A percentile compares a stretch with the other conserved stretches of the same genome.
Conservation (phyloP, 148 eudicot species). For the Heliamphora exappendiculata region DNA sequence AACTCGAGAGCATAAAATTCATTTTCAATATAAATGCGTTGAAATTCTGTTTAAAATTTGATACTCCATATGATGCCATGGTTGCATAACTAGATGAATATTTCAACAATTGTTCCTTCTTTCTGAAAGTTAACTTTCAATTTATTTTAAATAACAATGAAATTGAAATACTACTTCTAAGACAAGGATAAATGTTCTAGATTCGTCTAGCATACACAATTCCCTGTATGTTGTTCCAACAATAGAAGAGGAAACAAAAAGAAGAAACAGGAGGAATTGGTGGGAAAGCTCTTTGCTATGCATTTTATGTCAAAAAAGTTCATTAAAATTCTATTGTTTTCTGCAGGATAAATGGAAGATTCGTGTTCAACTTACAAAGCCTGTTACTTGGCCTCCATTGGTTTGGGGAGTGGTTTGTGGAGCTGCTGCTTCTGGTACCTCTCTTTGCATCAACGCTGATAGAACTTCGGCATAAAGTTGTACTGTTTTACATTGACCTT, state of each 20-base stretch:
- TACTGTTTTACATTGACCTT: background rate
- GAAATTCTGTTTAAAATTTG: background rate
- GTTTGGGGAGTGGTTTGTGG: conserved; percentile 99
- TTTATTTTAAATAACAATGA: background rate
- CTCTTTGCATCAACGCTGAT: background rate
- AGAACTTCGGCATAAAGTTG: background rate
- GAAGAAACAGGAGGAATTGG: background rate
- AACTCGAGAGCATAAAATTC: background rate
- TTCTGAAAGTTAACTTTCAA: background rate
- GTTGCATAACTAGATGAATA: background rate
- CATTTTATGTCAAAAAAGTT: background rate
- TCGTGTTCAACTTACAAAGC: conserved; percentile 93
- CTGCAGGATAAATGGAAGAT: conserved; percentile 89
- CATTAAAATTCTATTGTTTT: background rate
- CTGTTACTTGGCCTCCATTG: conserved; percentile 98
- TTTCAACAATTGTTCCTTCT: background rate
- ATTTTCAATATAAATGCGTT: background rate
- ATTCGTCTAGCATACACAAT: background rate
- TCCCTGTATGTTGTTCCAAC: background rate
- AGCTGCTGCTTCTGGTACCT: conserved; percentile 95
- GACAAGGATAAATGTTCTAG: background rate
- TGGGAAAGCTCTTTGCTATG: background rate
- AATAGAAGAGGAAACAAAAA: background rate
- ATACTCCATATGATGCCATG: background rate
- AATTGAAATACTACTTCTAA: background rate